Evolutionary conservation across 352 stramenopile genomes (phyloP), one percentile per base, ranked within the genome.

Genomic region (Globisporangium splendens): DNA sequence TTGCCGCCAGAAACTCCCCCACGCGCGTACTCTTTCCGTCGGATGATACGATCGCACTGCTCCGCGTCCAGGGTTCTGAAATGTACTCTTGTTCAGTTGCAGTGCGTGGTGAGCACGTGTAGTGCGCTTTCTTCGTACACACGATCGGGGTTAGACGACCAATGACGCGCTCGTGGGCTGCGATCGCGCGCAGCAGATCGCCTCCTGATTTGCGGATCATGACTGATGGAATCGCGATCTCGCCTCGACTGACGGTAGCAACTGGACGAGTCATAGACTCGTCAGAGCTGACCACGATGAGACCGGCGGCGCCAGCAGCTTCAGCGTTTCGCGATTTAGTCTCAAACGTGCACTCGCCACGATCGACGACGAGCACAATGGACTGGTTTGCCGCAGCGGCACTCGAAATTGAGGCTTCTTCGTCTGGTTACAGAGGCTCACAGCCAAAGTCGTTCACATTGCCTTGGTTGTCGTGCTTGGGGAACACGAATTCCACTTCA

Each of bases 321-420:
- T 88, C 57, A 0, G 78, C 81, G 20, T 76, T 51, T 33, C 72
- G 74, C 12, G 75, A 69, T 58, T 91, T 91, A 42, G 55, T 61
- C 56, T 89, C 77, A 24, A 91, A 91, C 39, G 78, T 74, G 66
- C 81, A 91, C 49, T 76, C 70, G 2, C 81, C 81, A 3, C 81
- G 76, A 46, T 88, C 77, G 22, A 86, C 63, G 15, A 88, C 70
- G 8, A 91, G 58, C 22, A 72, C 75, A 2, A 69, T 54, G 1
- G 72, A 72, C 20, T 62, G 59, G 38, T 88, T 88, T 3, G 58
- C 21, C 2, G 38, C 52, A 11, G 53, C 50, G 6, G 31, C 31
- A 15, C 22, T 28, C 11, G 35, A 24, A 15, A 90, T 60, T 13
- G 57, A 47, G 8, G 65, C 54, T 20, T 69, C 42, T 17, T 86